Evolutionary conservation across 2,329 filamentous ascomycete genomes (phyloP), one percentile per base, ranked within the genome.

Genomic region (Beauveria australis): DNA sequence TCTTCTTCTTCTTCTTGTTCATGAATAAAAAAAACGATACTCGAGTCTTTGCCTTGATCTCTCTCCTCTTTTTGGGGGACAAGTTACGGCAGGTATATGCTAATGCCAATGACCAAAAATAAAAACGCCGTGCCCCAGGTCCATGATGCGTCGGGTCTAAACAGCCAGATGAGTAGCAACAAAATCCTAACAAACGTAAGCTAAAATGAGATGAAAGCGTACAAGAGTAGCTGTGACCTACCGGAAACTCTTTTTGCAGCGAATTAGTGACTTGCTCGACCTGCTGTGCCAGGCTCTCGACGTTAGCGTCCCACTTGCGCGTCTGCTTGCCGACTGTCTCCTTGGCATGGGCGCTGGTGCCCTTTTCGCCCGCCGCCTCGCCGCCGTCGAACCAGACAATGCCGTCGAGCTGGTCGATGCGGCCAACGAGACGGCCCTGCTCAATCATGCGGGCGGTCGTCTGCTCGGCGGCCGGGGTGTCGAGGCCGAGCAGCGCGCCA

Each of bases 401-500:
- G 16, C 89, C 83, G 61, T 92, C 90, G 61, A 99, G 92, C 78
- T 99, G 94, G 74, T 99, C 93, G 69, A 99, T 97, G 61, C 88
- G 86, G 8, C 93, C 94, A 3, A 88, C 84, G 56, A 99, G 76
- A 37, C 94, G 86, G 10, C 91, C 92, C 74, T 97, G 92, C 78
- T 97, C 92, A 67, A 99, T 91, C 94, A 99, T 99, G 67, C 86
- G 83, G 5, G 93, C 92, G 14, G 93, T 94, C 59, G 94, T 97
- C 62, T 89, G 87, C 78, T 99, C 94, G 3, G 93, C 93, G 72
- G 87, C 89, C 56, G 89, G 89, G 0, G 84, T 85, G 62, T 90
- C 85, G 5, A 97, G 80, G 0, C 90, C 92, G 16, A 99, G 78
- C 43, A 97, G 81, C 44, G 81, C 77, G 0, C 88, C 94, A 1